Evolutionary conservation across 768 basidiomycete species (phyloP).

Genomic region (Hypsizygus marmoreus): DNA sequence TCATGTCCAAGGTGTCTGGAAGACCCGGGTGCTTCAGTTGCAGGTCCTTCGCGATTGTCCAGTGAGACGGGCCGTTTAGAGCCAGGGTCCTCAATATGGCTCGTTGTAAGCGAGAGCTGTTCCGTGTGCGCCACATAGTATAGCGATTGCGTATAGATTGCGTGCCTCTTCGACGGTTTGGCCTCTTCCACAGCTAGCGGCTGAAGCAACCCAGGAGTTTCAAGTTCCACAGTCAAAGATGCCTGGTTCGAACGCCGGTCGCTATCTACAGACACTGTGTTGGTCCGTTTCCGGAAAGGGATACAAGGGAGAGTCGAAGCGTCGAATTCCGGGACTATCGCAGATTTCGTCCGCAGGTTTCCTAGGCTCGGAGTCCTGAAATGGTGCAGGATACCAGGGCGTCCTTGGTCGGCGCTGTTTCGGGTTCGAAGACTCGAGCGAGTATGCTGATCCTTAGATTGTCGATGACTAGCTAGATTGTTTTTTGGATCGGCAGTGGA

Average conservation of each 20-base stretch:
- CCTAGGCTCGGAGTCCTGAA: slow-evolving; percentile 18
- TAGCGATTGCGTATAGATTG: slow-evolving; percentile 36
- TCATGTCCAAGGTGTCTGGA: too few species aligned
- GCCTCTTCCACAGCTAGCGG: slow-evolving; percentile 3
- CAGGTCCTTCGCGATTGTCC: slow-evolving; percentile 10
- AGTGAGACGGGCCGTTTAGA: background rate
- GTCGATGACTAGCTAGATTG: too few species aligned
- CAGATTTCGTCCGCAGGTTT: slow-evolving; percentile 11
- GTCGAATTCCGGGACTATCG: slow-evolving; percentile 5
- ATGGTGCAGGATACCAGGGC: slow-evolving; percentile 3
- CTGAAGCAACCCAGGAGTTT: slow-evolving; percentile 16
- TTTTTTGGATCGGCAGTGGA: background rate
- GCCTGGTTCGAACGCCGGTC: slow-evolving; percentile 3
- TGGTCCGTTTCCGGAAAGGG: slow-evolving; percentile 25
- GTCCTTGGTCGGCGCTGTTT: background rate
- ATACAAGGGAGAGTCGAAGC: slow-evolving; percentile 19
- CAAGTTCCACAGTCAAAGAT: background rate
- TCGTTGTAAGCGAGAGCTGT: slow-evolving; percentile 2
- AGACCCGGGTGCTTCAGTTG: background rate
- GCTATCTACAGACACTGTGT: slow-evolving; percentile 21
- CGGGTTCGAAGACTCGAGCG: slow-evolving; percentile 1
- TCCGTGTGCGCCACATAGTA: slow-evolving; percentile 27
- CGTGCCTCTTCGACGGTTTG: slow-evolving; percentile 34
- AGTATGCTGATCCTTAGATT: background rate
- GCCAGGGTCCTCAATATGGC: background rate